Conservation (phyloP, 2,329 filamentous ascomycete genomes). For the Ilyonectria destructans region DNA sequence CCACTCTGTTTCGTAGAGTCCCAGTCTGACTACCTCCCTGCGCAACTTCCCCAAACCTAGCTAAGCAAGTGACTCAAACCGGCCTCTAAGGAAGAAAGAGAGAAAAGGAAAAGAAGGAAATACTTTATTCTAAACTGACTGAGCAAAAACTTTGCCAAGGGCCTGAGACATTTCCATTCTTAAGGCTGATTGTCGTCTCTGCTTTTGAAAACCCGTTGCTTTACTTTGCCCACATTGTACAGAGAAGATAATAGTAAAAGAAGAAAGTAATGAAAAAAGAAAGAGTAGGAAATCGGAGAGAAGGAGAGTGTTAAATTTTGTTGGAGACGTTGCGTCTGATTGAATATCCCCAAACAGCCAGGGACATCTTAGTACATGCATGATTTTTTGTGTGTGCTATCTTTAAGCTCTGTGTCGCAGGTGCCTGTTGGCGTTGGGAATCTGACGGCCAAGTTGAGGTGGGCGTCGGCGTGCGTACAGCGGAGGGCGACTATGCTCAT, state of each 20-base stretch:
- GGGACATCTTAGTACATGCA: not conserved
- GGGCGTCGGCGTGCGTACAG: not conserved
- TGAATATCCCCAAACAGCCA: not conserved
- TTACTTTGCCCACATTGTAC: constrained; percentile 33
- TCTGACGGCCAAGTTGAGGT: not conserved
- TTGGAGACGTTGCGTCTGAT: not conserved
- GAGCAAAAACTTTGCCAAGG: constrained; percentile 27
- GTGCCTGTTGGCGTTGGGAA: too few species aligned
- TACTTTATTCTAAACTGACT: constrained; percentile 38
- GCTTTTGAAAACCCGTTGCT: constrained; percentile 25
- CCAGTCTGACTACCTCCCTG: constrained; percentile 42
- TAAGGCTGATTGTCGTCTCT: constrained; percentile 23
- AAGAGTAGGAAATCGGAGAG: constrained; percentile 22
- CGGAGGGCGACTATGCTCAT: not conserved
- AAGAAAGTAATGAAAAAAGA: constrained; percentile 7
- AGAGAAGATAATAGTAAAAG: constrained; percentile 24
- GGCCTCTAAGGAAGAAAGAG: constrained; percentile 27
- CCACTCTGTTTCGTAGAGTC: constrained; percentile 41
- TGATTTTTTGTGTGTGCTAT: not conserved
- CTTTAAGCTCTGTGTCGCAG: too few species aligned
- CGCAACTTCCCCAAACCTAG: constrained; percentile 30
- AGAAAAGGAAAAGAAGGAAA: constrained; percentile 27
- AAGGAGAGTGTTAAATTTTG: not conserved
- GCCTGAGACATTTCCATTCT: constrained; percentile 26
- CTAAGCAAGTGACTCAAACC: constrained; percentile 31